These are phyloP conservation scores for Peronospora tabacina DNA, from an alignment of 352 stramenopile species.

Conservation along the genomic window DNA sequence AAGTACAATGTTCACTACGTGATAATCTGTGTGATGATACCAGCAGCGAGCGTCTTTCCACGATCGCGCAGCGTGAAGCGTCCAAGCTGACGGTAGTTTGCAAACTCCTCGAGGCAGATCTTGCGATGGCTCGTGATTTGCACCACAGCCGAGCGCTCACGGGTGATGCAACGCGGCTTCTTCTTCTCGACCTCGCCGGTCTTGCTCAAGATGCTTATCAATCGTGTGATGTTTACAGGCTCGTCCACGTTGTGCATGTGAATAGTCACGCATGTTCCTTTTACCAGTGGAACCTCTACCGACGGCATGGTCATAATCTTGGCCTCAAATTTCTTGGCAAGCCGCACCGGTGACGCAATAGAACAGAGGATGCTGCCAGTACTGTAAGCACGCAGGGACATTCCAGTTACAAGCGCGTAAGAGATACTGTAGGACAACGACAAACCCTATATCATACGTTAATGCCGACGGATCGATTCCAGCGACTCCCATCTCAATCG, in stretches of 20 bases:
- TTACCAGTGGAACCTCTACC: constrained; percentile 79
- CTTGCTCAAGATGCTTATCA: constrained; percentile 70
- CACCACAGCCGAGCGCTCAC: constrained; percentile 74
- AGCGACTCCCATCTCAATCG: constrained; percentile 67
- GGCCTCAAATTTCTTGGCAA: constrained; percentile 71
- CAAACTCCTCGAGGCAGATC: constrained; percentile 76
- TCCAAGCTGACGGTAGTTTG: constrained; percentile 71
- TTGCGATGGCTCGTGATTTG: constrained; percentile 72
- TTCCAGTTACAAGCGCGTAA: constrained; percentile 1
- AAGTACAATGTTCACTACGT: constrained; percentile 24
- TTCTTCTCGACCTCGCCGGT: constrained; percentile 71
- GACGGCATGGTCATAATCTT: constrained; percentile 88
- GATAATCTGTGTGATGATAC: constrained; percentile 80
- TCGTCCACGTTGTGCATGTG: constrained; percentile 86
- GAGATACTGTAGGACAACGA: background rate
- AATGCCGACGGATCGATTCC: constrained; percentile 64
- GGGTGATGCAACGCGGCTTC: constrained; percentile 82
- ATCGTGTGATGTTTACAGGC: constrained; percentile 66
- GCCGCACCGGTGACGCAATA: constrained; percentile 61
- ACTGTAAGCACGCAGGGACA: constrained; percentile 14
- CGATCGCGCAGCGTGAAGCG: constrained; percentile 80
- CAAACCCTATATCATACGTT: constrained; percentile 29
- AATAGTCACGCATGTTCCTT: constrained; percentile 75
- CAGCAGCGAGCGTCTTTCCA: constrained; percentile 73
- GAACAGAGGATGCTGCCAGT: constrained; percentile 83